These are phyloP conservation scores for Luvunga scandens DNA, from an alignment of 345 rosid species.

Conservation along the genomic window DNA sequence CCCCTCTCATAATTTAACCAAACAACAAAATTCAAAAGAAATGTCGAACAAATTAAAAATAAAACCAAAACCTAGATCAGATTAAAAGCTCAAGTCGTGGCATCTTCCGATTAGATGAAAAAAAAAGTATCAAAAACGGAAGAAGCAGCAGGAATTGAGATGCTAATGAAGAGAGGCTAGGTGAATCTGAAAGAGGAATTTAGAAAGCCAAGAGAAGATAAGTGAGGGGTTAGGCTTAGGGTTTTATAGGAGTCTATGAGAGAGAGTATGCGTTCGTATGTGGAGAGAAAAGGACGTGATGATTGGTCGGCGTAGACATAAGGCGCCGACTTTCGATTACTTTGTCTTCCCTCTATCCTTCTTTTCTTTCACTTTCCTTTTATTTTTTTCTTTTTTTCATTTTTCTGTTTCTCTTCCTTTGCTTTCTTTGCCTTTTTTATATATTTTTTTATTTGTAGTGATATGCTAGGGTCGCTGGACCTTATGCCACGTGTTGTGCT, in stretches of 20 bases:
- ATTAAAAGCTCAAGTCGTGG: conserved; percentile 15
- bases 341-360: conserved; percentile 30
- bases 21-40: not conserved
- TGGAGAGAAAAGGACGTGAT: conserved; percentile 23
- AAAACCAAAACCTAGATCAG: conserved; percentile 24
- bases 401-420: not conserved
- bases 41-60: not conserved
- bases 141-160: conserved; percentile 23
- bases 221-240: conserved; percentile 21
- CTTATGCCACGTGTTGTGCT: conserved; percentile 12
- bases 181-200: not conserved
- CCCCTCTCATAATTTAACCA: conserved; percentile 22
- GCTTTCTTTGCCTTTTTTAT: not conserved
- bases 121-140: conserved; percentile 39
- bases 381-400: not conserved
- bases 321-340: conserved; percentile 57
- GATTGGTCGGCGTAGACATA: conserved; percentile 53
- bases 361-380: not conserved
- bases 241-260: conserved; percentile 20
- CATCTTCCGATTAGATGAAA: conserved; percentile 49
- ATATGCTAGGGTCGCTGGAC: not conserved
- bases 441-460: not conserved
- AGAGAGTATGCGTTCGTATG: conserved; percentile 8
- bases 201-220: not conserved
- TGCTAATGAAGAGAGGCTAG: not conserved